Base-by-base conservation (phyloP, 1,284 basidiomycete species). In the Salmacisia buchloeana region DNA sequence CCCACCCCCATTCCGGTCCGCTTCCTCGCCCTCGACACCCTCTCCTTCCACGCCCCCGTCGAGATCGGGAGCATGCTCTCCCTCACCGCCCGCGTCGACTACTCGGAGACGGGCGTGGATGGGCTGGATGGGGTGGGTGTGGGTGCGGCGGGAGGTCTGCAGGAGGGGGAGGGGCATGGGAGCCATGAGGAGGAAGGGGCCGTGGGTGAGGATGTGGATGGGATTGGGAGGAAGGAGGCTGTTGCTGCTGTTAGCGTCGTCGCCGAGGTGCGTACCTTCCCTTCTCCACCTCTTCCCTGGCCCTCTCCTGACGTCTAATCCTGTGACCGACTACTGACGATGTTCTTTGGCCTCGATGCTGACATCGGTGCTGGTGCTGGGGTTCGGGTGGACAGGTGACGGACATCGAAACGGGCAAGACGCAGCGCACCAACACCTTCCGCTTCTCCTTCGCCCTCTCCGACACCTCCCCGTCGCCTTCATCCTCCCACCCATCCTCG, bases 11-110 rank as follows among this genome's bases (percentile, higher is more conserved):
- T 54, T 18, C 74, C 76, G 9, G 80, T 81, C 15, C 72, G 70
- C 15, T 81, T 81, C 64, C 65, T 81, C 6, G 71, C 81, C 4
- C 70, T 81, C 21, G 80, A 81, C 33, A 69, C 64, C 4, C 66
- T 76, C 38, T 65, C 67, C 21, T 76, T 76, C 67, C 74, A 75
- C 59, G 62, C 70, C 3, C 74, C 74, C 29, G 74, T 76, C 6
- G 70, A 71, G n/a, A 74, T 76, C 36, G 74, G 74, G 3, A 68
- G 73, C 12, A 67, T 76, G 60, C 69, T 76, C 2, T 67, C 67
- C 27, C 64, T 75, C 54, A 70, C 73, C 6, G 69, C 74, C 10
- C 71, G 72, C n/a, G 66, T 76, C 41, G 66, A 65, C 27, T 74
- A 74, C 62, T 73, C 72, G 2, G 33, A 33, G 43, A 31, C 34